These are phyloP conservation scores for Cyclanthera cordifolia DNA, from an alignment of 306 rosid genomes.

Conservation along the genomic window DNA sequence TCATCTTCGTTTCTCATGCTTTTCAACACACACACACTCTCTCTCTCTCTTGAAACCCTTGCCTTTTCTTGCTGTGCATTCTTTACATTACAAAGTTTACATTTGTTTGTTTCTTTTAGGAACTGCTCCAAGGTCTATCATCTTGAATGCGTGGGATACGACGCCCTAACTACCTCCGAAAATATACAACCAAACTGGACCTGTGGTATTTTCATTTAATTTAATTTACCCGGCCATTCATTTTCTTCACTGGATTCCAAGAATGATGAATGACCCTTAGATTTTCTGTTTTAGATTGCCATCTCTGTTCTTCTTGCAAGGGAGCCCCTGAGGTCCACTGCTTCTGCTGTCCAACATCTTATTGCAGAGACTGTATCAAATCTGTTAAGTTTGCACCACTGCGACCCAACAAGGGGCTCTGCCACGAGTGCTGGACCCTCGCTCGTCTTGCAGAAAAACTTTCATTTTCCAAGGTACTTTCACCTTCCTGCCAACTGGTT, in stretches of 20 bases:
- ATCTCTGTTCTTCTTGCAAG: slow-evolving; percentile 37
- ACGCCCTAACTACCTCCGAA: slow-evolving; percentile 10
- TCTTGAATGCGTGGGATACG: slow-evolving; percentile 28
- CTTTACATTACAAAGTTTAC: too few relatives aligned
- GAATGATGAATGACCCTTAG: not conserved
- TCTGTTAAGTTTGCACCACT: slow-evolving; percentile 23
- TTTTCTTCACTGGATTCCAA: not conserved
- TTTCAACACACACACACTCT: too few relatives aligned
- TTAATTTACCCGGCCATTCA: too few relatives aligned
- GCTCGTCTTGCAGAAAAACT: slow-evolving; percentile 35
- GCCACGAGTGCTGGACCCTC: slow-evolving; percentile 39
- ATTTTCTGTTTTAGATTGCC: slow-evolving; percentile 30
- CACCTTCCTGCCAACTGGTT: too few relatives aligned
- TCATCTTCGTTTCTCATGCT: too few relatives aligned
- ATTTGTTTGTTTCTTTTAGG: too few relatives aligned
- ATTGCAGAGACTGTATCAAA: slow-evolving; percentile 34
- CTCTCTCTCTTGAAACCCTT: too few relatives aligned
- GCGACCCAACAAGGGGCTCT: slow-evolving; percentile 36
- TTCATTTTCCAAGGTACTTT: not conserved
- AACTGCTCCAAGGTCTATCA: slow-evolving; percentile 47
- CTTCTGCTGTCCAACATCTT: slow-evolving; percentile 44
- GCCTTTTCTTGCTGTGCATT: too few relatives aligned
- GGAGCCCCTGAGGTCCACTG: slow-evolving; percentile 34
- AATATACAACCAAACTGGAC: slow-evolving; percentile 23
- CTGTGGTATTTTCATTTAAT: too few relatives aligned